phyloP scores from a whole-genome alignment of 768 basidiomycete species.

The Botryobasidium botryosum region DNA sequence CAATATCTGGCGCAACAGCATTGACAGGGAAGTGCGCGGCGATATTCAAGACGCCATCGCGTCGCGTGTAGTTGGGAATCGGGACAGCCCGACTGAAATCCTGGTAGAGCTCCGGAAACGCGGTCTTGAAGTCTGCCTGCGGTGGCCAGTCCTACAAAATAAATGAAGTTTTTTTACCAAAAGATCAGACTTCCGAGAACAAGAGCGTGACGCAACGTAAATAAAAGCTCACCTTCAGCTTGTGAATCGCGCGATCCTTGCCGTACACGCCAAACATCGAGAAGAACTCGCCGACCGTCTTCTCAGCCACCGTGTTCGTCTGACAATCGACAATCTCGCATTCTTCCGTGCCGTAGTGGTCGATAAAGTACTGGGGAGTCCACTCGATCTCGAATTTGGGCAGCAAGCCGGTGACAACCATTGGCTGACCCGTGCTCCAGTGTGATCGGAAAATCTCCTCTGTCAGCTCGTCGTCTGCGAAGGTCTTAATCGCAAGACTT shows the following conservation, averaged over 20 bases:
- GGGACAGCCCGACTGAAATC: constrained; percentile 77
- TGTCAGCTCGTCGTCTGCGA: constrained; percentile 33
- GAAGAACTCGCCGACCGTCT: constrained; percentile 69
- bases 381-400: constrained; percentile 50
- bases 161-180: not conserved
- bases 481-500: constrained; percentile 29
- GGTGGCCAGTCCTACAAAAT: constrained; percentile 78
- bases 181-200: not conserved
- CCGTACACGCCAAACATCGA: constrained; percentile 50
- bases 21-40: constrained; percentile 78
- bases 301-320: constrained; percentile 41
- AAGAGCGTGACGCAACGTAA: not conserved
- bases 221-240: constrained; percentile 44
- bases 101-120: constrained; percentile 70
- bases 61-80: constrained; percentile 75
- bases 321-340: constrained; percentile 75
- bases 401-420: constrained; percentile 56
- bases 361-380: constrained; percentile 69
- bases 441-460: constrained; percentile 44
- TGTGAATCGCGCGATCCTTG: constrained; percentile 40
- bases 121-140: constrained; percentile 63
- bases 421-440: constrained; percentile 60
- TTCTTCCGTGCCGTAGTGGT: constrained; percentile 41
- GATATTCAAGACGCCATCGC: constrained; percentile 78
- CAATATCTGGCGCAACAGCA: constrained; percentile 61